Conservation (phyloP, 78 protist genomes). For the Dictyostelium intermedium region DNA sequence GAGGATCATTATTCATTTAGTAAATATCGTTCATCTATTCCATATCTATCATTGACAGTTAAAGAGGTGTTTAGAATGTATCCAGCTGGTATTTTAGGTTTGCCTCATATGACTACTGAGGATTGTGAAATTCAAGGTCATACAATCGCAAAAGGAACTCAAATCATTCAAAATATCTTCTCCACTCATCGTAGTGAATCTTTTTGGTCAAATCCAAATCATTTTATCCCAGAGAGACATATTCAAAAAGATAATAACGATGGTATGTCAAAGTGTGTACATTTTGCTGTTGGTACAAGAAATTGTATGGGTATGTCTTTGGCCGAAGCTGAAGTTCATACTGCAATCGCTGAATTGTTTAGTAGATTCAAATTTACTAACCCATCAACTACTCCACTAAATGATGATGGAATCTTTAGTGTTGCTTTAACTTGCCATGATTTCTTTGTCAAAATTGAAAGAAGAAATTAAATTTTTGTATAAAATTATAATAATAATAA, state of each 20-base stretch:
- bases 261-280: background rate
- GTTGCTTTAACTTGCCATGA: background rate
- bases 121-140: background rate
- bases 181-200: background rate
- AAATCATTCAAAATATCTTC: slow-evolving; percentile 8
- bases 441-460: background rate
- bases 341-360: background rate
- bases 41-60: background rate
- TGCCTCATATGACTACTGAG: slow-evolving; percentile 23
- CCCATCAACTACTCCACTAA: background rate
- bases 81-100: slow-evolving; percentile 33
- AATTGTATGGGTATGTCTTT: slow-evolving; percentile 21
- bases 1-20: background rate
- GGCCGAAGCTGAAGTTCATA: slow-evolving; percentile 2
- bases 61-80: slow-evolving; percentile 24
- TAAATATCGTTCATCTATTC: background rate
- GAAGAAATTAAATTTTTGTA: background rate
- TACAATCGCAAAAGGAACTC: slow-evolving; percentile 37
- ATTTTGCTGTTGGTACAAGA: slow-evolving; percentile 30
- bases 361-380: slow-evolving; percentile 27
- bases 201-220: background rate
- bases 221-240: slow-evolving; percentile 46
- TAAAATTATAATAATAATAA: background rate
- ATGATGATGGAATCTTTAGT: background rate
- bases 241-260: background rate